Evolutionary conservation across 805 yeast species (phyloP).

Genomic region (Scheffersomyces ergatensis): DNA sequence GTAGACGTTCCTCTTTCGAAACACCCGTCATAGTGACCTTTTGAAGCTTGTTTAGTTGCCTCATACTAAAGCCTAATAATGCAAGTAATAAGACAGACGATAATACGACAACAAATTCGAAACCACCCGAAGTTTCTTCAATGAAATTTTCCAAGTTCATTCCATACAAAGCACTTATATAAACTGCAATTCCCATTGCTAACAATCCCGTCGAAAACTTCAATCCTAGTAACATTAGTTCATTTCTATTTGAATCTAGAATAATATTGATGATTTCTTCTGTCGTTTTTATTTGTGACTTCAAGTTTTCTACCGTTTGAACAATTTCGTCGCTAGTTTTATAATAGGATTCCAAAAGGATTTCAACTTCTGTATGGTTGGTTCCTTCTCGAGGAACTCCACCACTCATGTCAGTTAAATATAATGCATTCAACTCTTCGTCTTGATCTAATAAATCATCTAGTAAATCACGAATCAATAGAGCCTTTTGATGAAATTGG

Average conservation of each 20-base stretch:
- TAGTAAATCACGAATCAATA: slow-evolving; percentile 75
- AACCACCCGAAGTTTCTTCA: slow-evolving; percentile 78
- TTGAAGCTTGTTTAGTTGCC: slow-evolving; percentile 62
- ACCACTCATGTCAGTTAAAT: slow-evolving; percentile 59
- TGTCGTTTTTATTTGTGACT: slow-evolving; percentile 83
- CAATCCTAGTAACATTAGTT: slow-evolving; percentile 83
- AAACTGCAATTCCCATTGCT: slow-evolving; percentile 77
- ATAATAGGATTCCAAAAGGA: slow-evolving; percentile 86
- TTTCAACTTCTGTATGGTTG: slow-evolving; percentile 85
- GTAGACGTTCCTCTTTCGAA: slow-evolving; percentile 1
- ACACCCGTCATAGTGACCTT: slow-evolving; percentile 65
- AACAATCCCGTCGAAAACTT: slow-evolving; percentile 80
- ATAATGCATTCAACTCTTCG: slow-evolving; percentile 79
- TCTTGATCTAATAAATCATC: slow-evolving; percentile 87
- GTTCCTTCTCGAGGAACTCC: slow-evolving; percentile 48
- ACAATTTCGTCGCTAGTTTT: slow-evolving; percentile 92
- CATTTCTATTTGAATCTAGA: slow-evolving; percentile 90
- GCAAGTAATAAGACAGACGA: slow-evolving; percentile 42
- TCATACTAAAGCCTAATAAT: slow-evolving; percentile 54
- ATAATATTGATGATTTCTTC: slow-evolving; percentile 94
- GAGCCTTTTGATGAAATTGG: slow-evolving; percentile 80
- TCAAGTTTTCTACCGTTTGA: slow-evolving; percentile 75
- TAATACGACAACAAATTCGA: slow-evolving; percentile 41
- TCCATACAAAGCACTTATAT: slow-evolving; percentile 85
- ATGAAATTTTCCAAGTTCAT: slow-evolving; percentile 93